Evolutionary conservation across 2,329 filamentous ascomycete genomes (phyloP).

Genomic region (Monilinia fructigena): DNA sequence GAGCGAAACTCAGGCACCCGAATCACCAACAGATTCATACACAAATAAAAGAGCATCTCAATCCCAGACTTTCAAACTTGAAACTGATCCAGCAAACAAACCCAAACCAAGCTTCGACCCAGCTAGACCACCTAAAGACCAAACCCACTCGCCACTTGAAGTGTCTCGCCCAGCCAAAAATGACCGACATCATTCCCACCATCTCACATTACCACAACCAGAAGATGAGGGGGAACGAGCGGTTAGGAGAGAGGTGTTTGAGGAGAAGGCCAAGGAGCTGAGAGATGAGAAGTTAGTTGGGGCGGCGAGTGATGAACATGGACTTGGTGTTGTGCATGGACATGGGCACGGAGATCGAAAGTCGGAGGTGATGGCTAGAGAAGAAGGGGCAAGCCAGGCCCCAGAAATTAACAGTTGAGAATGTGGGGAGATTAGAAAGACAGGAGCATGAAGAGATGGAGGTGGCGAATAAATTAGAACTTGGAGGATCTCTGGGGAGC

Average conservation of each 20-base stretch:
- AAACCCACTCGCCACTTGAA: neutral
- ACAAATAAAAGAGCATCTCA: neutral
- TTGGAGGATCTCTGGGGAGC: neutral
- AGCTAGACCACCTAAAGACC: neutral
- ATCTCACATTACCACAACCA: constrained; percentile 33
- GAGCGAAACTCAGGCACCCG: neutral
- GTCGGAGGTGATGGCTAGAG: neutral
- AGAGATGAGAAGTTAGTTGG: constrained; percentile 54
- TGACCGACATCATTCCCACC: constrained; percentile 31
- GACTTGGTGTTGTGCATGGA: neutral
- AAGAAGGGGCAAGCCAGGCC: constrained; percentile 30
- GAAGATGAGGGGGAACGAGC: constrained; percentile 47
- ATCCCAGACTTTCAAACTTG: neutral
- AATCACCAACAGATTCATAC: neutral
- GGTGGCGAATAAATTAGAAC: neutral
- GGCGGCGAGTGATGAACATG: constrained; percentile 27
- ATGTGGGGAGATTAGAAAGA: constrained; percentile 49
- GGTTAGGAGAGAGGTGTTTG: constrained; percentile 48
- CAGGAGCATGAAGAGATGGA: constrained; percentile 27
- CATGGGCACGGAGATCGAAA: constrained; percentile 2
- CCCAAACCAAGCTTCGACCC: neutral
- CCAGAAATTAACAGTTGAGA: constrained; percentile 54
- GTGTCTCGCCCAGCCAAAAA: constrained; percentile 26
- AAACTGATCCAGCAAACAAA: neutral
- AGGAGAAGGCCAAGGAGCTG: constrained; percentile 54